Percentiles rank a stretch among this genome's conserved stretches.
phyloP scores from a whole-genome alignment of 805 yeast species.

The Metschnikowia drakensbergensis region DNA sequence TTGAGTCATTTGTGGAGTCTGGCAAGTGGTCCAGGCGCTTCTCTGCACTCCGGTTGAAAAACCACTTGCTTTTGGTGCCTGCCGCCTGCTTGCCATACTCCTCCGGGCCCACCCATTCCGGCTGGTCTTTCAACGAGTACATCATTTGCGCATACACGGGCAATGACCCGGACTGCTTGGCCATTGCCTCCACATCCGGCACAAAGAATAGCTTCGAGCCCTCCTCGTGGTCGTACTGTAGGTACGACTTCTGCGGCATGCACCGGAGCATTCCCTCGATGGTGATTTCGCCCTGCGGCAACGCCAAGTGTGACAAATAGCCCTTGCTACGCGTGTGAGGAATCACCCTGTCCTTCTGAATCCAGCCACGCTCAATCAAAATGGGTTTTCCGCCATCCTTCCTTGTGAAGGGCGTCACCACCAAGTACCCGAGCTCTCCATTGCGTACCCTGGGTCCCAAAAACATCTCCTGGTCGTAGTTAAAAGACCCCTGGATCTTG shows the following conservation, averaged over 20 bases:
- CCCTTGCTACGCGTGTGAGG: conserved; percentile 48
- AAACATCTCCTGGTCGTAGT: conserved; percentile 81
- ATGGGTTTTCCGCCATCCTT: conserved; percentile 72
- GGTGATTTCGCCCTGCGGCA: conserved; percentile 69
- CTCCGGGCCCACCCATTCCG: conserved; percentile 38
- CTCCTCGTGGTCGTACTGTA: conserved; percentile 65
- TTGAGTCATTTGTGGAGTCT: conserved; percentile 24
- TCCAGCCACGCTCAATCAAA: conserved; percentile 90
- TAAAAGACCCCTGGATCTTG: conserved; percentile 69
- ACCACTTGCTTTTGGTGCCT: conserved; percentile 13
- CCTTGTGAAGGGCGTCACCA: conserved; percentile 79
- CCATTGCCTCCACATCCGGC: conserved; percentile 81
- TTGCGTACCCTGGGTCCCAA: conserved; percentile 85
- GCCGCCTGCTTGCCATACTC: not conserved
- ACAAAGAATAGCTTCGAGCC: conserved; percentile 70
- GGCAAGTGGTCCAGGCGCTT: conserved; percentile 19
- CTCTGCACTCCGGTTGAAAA: conserved; percentile 8
- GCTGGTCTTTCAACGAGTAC: conserved; percentile 62
- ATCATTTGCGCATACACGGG: conserved; percentile 78
- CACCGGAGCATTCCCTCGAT: conserved; percentile 71
- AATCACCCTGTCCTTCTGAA: conserved; percentile 60
- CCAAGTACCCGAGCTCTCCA: conserved; percentile 65
- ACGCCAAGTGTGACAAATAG: conserved; percentile 60
- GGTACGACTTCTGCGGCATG: conserved; percentile 58
- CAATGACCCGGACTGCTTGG: conserved; percentile 56